phyloP scores from a whole-genome alignment of 2,329 filamentous ascomycete genomes.

The Daldinia eschscholtzii region DNA sequence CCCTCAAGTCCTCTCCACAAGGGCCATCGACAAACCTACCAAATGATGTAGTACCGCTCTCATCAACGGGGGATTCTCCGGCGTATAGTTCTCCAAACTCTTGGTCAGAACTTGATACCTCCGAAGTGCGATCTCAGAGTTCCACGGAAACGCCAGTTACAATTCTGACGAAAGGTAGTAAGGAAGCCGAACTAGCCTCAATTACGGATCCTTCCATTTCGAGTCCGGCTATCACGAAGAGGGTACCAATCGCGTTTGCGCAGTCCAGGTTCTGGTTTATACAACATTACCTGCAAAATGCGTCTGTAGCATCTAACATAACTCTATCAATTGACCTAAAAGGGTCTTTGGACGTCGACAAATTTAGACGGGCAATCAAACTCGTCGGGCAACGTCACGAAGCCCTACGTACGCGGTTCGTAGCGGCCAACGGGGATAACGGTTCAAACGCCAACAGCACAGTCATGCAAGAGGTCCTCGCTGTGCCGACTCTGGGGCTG shows the following conservation, averaged over 20 bases:
- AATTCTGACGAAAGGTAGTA: background rate
- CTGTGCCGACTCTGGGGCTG: background rate
- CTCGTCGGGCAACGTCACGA: background rate
- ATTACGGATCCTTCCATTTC: background rate
- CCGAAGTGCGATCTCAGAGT: background rate
- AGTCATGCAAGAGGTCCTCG: background rate
- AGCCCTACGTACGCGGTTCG: background rate
- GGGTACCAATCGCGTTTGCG: background rate
- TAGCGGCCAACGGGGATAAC: background rate
- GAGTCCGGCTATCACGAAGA: background rate
- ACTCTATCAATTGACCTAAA: background rate
- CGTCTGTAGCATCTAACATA: background rate
- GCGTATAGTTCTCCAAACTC: background rate
- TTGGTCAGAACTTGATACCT: background rate
- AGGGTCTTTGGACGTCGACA: background rate
- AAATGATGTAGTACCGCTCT: background rate
- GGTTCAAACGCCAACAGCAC: background rate
- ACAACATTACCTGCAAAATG: background rate
- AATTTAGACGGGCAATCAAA: background rate
- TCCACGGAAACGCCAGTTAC: background rate
- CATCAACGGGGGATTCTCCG: background rate
- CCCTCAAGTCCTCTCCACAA: background rate
- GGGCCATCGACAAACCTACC: background rate
- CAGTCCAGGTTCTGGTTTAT: slow-evolving; percentile 4
- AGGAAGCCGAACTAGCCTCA: background rate